These are phyloP conservation scores for Lentinula novae-zelandiae DNA, from an alignment of 1,284 basidiomycete genomes.

Conservation along the genomic window DNA sequence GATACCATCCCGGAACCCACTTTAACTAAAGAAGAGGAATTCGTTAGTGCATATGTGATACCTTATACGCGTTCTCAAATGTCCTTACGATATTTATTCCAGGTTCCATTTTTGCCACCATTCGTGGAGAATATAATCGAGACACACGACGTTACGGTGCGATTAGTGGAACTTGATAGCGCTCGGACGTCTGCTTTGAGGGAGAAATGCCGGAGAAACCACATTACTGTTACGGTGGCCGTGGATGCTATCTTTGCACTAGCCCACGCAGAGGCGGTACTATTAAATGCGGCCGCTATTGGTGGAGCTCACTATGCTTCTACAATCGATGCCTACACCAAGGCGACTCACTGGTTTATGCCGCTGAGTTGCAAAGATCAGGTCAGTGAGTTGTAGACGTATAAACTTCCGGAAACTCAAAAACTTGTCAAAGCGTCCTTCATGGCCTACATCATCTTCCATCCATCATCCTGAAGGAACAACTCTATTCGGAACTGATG, in stretches of 20 bases:
- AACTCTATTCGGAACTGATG: background rate
- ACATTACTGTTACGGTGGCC: background rate
- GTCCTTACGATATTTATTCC: background rate
- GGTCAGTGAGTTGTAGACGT: background rate
- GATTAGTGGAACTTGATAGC: background rate
- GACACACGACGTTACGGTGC: background rate
- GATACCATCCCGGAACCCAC: background rate
- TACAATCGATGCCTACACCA: background rate
- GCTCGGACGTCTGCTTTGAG: background rate
- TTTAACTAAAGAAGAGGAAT: background rate
- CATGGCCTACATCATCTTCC: background rate
- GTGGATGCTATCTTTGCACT: background rate
- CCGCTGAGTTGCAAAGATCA: constrained; percentile 2
- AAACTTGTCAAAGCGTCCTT: background rate
- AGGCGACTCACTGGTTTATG: background rate
- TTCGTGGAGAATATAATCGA: background rate
- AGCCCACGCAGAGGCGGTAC: background rate
- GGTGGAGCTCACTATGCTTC: background rate
- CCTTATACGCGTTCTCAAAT: too few relatives aligned
- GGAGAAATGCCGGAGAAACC: background rate
- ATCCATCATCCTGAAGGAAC: background rate
- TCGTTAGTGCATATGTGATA: background rate
- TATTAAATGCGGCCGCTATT: background rate
- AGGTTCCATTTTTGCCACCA: background rate
- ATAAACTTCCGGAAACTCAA: background rate